Conservation (phyloP, 164 flowering plant species). For the Malania oleifera region DNA sequence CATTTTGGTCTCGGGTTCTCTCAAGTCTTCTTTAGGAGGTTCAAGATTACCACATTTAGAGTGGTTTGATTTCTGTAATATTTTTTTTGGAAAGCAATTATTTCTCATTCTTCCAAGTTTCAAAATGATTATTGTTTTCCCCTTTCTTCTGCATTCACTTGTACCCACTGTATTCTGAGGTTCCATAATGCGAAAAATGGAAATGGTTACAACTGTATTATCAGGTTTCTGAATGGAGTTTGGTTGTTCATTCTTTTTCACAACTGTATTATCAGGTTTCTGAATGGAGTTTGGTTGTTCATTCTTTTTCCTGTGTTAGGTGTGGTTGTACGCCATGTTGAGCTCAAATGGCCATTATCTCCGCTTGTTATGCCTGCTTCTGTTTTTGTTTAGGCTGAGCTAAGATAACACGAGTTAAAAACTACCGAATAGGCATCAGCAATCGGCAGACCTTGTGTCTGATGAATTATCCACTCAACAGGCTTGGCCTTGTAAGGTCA, state of each 20-base stretch:
- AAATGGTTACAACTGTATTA: neutral
- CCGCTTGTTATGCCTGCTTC: too few species aligned
- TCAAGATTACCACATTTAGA: neutral
- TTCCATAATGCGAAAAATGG: constrained; percentile 9
- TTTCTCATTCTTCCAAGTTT: constrained; percentile 8
- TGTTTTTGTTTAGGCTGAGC: too few species aligned
- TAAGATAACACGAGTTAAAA: too few species aligned
- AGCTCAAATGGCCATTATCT: too few species aligned
- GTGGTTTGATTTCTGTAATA: constrained; percentile 10
- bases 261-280: neutral
- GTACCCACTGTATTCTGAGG: neutral
- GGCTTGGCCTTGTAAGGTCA: too few species aligned
- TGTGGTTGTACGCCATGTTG: too few species aligned
- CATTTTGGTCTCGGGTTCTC: constrained; percentile 19
- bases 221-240: neutral
- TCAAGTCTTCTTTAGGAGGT: constrained; percentile 11
- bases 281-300: neutral
- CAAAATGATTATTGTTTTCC: constrained; percentile 2
- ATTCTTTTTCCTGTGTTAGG: neutral
- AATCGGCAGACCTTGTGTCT: too few species aligned
- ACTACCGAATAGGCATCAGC: too few species aligned
- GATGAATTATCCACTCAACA: too few species aligned
- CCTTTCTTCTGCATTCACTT: neutral
- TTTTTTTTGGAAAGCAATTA: constrained; percentile 13
- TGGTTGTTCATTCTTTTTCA: neutral